Evolutionary conservation across 2,329 filamentous ascomycete genomes (phyloP).

Genomic region (Monilinia polystroma): DNA sequence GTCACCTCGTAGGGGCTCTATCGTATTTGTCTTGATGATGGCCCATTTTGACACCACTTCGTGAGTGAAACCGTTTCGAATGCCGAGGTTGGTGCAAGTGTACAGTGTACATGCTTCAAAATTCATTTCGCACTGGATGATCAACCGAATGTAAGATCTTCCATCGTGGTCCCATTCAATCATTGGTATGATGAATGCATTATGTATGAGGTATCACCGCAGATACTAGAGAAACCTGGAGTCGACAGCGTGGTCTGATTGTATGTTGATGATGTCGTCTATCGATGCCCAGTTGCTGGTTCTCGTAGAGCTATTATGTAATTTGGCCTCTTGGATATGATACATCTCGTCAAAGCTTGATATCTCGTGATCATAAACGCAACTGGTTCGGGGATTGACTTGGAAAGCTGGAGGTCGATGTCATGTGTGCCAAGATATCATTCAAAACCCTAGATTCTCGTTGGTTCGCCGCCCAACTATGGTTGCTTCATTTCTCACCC

Average conservation of each 20-base stretch:
- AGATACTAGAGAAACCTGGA: conserved; percentile 6
- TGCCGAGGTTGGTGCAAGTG: conserved; percentile 12
- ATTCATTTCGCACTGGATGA: conserved; percentile 17
- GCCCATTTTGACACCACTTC: background rate
- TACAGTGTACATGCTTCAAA: background rate
- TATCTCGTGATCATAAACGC: background rate
- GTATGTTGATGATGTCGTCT: conserved; percentile 16
- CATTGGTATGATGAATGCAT: conserved; percentile 21
- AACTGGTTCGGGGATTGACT: background rate
- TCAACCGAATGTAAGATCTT: conserved; percentile 8
- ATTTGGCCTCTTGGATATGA: conserved; percentile 1
- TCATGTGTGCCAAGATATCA: conserved; percentile 19
- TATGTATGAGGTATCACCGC: conserved; percentile 18
- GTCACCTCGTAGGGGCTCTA: background rate
- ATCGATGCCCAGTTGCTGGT: conserved; percentile 2
- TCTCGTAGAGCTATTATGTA: conserved; percentile 16
- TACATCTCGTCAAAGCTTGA: background rate
- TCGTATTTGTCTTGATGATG: background rate
- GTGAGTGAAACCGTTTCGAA: background rate
- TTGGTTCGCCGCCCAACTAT: conserved; percentile 6
- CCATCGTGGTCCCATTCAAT: conserved; percentile 15
- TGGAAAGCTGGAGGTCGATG: conserved; percentile 7
- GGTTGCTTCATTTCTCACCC: conserved; percentile 2
- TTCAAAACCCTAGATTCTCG: conserved; percentile 7
- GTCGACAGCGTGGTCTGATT: conserved; percentile 10